Base-by-base conservation (phyloP, 495 filamentous ascomycete species). In the Talaromyces trachyspermus region DNA sequence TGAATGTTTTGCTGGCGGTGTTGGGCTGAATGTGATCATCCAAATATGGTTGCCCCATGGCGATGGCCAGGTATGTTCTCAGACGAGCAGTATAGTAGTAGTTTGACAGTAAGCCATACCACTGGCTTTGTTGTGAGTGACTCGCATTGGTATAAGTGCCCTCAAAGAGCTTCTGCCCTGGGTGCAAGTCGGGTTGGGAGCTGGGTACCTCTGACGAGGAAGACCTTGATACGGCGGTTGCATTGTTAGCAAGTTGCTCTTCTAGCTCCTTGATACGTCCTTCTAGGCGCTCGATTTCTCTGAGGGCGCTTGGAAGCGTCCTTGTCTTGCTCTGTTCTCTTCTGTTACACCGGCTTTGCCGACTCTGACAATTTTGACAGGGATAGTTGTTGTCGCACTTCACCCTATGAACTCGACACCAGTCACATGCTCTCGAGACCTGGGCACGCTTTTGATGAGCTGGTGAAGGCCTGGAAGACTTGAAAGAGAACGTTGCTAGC, bases 261-360 rank as follows among this genome's bases (percentile, higher is more conserved):
- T 73, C 65, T 2, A 71, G 52, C 30, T 72, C 64, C 24, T 62
- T 53, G 33, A 74, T 51, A 17, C 59, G 56, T 12, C 54, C 43
- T 30, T 61, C 57, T 44, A 76, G 50, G 4, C 63, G 55, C 18
- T 73, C 69, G 19, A 74, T 74, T 45, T 74, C 70, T 30, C 51
- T 49, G 15, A 46, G 44, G 8, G 54, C 54, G 27, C 49, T 39
- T 5, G 54, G 54, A 23, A 54, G 42, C 3, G 70, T 66, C n/a
- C 54, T 50, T 11, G 53, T 50, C 51, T 70, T 62, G 14, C 15
- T 18, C 30, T 37, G 46, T 25, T 35, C 56, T 46, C 49, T 23
- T 47, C 41, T 15, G 41, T 20, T 8, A 50, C 50, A 24, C 46
- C 56, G 15, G 50, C 41, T 19, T 12, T 27, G 9, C 20, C 43